phyloP scores from a whole-genome alignment of 1,284 basidiomycete genomes.

The Neolentinus lepideus region DNA sequence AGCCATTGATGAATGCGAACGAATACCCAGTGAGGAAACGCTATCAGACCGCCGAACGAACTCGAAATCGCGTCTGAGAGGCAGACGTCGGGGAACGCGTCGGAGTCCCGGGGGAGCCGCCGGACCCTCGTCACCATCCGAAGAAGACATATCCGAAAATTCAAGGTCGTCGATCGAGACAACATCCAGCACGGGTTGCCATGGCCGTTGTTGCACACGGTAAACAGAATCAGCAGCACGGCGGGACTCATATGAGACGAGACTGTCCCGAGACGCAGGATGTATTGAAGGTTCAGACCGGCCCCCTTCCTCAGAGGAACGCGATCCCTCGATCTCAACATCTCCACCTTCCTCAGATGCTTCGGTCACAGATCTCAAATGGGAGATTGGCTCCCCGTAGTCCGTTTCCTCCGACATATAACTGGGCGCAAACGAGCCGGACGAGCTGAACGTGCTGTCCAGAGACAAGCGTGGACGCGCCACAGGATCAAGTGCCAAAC shows the following conservation, averaged over 20 bases:
- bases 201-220: constrained; percentile 20
- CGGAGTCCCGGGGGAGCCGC: constrained; percentile 42
- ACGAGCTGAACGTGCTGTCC: not conserved
- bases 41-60: constrained; percentile 66
- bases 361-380: constrained; percentile 1
- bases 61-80: constrained; percentile 69
- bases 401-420: not conserved
- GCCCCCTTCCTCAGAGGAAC: not conserved
- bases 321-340: not conserved
- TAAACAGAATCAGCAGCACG: not conserved
- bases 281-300: not conserved
- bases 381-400: not conserved
- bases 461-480: not conserved
- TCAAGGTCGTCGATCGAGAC: constrained; percentile 72
- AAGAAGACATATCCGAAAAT: constrained; percentile 59
- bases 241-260: not conserved
- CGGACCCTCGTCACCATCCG: constrained; percentile 30
- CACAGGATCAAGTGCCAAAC: not conserved
- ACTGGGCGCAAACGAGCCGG: not conserved
- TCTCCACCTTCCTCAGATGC: constrained; percentile 4
- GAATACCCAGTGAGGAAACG: constrained; percentile 71
- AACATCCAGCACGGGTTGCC: constrained; percentile 48
- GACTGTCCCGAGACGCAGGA: not conserved
- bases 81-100: constrained; percentile 42
- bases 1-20: constrained; percentile 47